phyloP scores from a whole-genome alignment of 2,329 filamentous ascomycete species.

The Leptographium procerum region DNA sequence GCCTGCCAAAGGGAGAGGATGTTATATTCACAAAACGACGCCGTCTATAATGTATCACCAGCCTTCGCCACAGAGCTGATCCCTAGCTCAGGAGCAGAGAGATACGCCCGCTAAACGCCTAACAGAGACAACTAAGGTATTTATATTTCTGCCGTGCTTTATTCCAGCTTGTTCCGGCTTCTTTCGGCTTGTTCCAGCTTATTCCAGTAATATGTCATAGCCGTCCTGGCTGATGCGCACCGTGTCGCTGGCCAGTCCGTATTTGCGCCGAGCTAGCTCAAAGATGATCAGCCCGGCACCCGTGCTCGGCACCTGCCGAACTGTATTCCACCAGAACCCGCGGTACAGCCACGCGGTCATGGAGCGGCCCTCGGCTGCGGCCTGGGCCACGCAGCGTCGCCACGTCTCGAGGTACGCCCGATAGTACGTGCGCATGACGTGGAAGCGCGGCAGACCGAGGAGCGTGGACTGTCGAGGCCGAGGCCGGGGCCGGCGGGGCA shows the following conservation, averaged over 20 bases:
- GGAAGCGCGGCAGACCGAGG: conserved; percentile 26
- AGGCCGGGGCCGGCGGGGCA: too few relatives aligned
- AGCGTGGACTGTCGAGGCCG: neutral
- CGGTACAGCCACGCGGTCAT: conserved; percentile 55
- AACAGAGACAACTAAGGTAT: too few relatives aligned
- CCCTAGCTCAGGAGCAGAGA: too few relatives aligned
- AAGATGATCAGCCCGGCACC: conserved; percentile 70
- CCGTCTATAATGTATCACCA: too few relatives aligned
- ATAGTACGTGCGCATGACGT: conserved; percentile 55
- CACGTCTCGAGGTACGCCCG: conserved; percentile 60
- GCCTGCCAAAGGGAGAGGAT: too few relatives aligned
- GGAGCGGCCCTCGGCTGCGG: conserved; percentile 41
- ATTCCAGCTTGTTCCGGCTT: too few relatives aligned
- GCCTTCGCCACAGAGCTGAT: too few relatives aligned
- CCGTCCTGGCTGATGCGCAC: conserved; percentile 57
- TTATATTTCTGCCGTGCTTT: too few relatives aligned
- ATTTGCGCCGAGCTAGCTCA: conserved; percentile 63
- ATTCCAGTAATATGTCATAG: conserved; percentile 54
- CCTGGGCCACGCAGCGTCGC: conserved; percentile 46
- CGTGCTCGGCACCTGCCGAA: conserved; percentile 65
- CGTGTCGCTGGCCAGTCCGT: conserved; percentile 50
- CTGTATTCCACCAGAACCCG: conserved; percentile 61
- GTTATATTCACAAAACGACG: too few relatives aligned
- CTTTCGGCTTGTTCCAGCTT: too few relatives aligned
- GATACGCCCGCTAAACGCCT: too few relatives aligned